Evolutionary conservation across 2,329 filamentous ascomycete genomes (phyloP), one percentile per base, ranked within the genome.

Genomic region (Phyllosticta paracitricarpa): DNA sequence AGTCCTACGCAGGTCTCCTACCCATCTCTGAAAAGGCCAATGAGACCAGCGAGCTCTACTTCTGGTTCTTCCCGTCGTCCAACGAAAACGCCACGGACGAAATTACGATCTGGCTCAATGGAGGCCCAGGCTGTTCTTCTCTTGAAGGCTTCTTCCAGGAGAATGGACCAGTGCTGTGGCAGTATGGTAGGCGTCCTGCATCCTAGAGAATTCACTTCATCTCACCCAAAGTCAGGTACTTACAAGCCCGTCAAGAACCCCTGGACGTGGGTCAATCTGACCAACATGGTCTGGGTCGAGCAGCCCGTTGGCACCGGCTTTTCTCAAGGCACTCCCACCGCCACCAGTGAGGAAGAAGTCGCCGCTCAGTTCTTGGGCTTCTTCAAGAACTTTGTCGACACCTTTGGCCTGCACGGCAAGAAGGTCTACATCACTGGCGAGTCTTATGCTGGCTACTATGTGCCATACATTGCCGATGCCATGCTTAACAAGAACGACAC

Each of bases 271-370:
- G 70, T 83, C 63, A 87, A 87, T 57, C 73, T 93, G 40, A 89
- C 88, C 59, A 91, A 92, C 71, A 82, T 92, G 68, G 77, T 94
- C 55, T 94, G 85, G 83, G 80, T 89, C 8, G 88, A 89, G 57
- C 67, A 86, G 89, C 69, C 85, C 84, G 77, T 82, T 12, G 80
- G 81, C 30, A 88, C 87, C 0, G 89, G 89, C 14, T 92, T 89
- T 71, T 82, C 84, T 0, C 80, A 83, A 35, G 88, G 88, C 14
- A 82, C 75, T 0, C 78, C 84, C 3, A 88, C 81, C 0, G 87
- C 87, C 9, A 84, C 78, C 3, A 82, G 81, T 66, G 85, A 90
- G 65, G 81, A 84, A 30, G 87, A 91, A 65, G 79, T 88, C 1
- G 87, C 87, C 0, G 73, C 76, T n/a, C 82, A 92, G 66, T 91